A percentile compares a stretch with the other conserved stretches of the same genome.
These are phyloP conservation scores for Hypoxylon intermedium DNA, from an alignment of 495 filamentous ascomycete species.

Conservation along the genomic window DNA sequence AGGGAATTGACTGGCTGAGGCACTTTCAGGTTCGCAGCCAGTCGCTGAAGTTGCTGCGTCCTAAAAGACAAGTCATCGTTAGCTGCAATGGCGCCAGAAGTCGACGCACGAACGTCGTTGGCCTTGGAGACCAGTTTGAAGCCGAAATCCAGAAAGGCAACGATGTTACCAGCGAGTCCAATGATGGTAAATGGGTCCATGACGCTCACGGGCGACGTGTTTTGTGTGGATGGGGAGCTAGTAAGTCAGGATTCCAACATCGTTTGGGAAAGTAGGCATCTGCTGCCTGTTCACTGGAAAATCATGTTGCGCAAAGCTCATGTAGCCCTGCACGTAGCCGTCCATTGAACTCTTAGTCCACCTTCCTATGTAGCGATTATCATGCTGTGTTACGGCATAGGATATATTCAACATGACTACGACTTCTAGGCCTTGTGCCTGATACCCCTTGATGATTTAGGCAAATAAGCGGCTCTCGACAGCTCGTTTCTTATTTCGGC, in stretches of 20 bases:
- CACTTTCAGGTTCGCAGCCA: constrained; percentile 5
- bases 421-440: too few relatives aligned
- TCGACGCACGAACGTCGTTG: constrained; percentile 40
- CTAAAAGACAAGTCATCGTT: constrained; percentile 34
- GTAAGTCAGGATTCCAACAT: background rate
- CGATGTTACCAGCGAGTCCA: constrained; percentile 45
- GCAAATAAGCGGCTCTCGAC: too few relatives aligned
- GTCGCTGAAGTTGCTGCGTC: constrained; percentile 18
- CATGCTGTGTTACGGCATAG: too few relatives aligned
- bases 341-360: background rate
- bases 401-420: too few relatives aligned
- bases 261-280: too few relatives aligned
- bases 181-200: constrained; percentile 54
- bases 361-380: too few relatives aligned
- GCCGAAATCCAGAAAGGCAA: constrained; percentile 51
- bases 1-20: background rate
- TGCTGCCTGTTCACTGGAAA: too few relatives aligned
- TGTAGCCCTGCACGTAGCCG: background rate
- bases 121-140: constrained; percentile 38
- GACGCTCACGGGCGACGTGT: background rate
- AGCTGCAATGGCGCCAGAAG: constrained; percentile 32
- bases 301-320: background rate
- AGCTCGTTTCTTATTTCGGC: background rate
- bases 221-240: background rate
- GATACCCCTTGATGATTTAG: too few relatives aligned